Evolutionary conservation across 306 rosid species (phyloP).

Genomic region (Pyrus pyrifolia): DNA sequence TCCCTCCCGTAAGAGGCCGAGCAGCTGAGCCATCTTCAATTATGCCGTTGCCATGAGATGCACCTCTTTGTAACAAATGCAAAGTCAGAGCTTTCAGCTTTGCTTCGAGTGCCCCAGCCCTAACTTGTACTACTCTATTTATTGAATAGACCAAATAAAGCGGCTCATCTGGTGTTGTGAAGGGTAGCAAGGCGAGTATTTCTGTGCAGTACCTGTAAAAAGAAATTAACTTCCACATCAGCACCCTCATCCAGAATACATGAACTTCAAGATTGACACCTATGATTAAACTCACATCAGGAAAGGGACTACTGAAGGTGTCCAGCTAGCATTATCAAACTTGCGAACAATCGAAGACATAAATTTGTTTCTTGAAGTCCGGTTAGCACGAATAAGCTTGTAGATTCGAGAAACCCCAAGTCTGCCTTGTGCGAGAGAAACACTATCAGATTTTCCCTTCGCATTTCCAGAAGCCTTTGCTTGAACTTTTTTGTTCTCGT

Average conservation of each 20-base stretch:
- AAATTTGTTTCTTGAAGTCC: conserved; percentile 88
- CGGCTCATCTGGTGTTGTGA: conserved; percentile 80
- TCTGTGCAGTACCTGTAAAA: conserved; percentile 84
- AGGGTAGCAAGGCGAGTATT: conserved; percentile 84
- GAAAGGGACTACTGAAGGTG: conserved; percentile 60
- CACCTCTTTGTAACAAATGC: conserved; percentile 45
- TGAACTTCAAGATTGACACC: conserved; percentile 7
- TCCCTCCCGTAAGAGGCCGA: conserved; percentile 22
- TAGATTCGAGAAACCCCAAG: conserved; percentile 97
- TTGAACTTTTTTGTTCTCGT: conserved; percentile 37
- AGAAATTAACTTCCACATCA: conserved; percentile 13
- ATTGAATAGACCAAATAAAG: conserved; percentile 82
- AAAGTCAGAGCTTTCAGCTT: conserved; percentile 75
- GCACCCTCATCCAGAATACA: conserved; percentile 13
- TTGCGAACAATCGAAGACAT: conserved; percentile 91
- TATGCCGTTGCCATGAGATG: conserved; percentile 53
- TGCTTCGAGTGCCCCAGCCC: conserved; percentile 82
- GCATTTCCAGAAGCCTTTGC: conserved; percentile 41
- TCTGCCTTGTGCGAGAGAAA: conserved; percentile 70
- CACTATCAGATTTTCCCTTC: conserved; percentile 61
- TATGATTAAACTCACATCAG: conserved; percentile 56
- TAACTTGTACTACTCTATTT: conserved; percentile 85
- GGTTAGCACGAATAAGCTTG: conserved; percentile 91
- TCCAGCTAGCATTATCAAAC: conserved; percentile 72
- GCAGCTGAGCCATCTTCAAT: conserved; percentile 28